Evolutionary conservation across 163 green algal genomes (phyloP), one percentile per base, ranked within the genome.

Genomic region (Picocystis sp.): DNA sequence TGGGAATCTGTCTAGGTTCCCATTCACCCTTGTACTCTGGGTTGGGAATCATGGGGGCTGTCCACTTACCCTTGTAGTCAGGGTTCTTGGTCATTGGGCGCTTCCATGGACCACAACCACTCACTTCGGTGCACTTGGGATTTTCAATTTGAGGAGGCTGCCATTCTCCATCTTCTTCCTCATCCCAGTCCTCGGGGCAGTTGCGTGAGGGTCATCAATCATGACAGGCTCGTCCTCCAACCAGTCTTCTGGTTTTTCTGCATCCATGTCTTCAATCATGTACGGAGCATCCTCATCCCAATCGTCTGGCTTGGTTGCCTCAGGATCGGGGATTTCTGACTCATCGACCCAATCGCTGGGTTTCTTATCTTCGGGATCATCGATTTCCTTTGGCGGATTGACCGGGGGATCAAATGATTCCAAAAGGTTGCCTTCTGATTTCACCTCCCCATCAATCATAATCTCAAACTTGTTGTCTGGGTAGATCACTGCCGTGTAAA

Each of bases 111-210:
- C 85, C 85, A 63, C 85, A 94, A 10, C 83, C 80, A 17, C 74
- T 60, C 1, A 57, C 80, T 3, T 61, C 62, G 22, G 74, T 67
- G 61, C 84, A 94, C 47, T 69, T 68, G 43, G 81, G 82, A 56
- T 78, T 78, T 6, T 47, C 19, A 1, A 87, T 47, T 43, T 62
- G 72, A 12, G 70, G 72, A 2, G 73, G 57, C 67, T 86, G 73
- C 87, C 87, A 96, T 35, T 79, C 73, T 38, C 87, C 87, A 49
- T 95, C 81, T 69, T 86, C 75, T 50, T 88, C 82, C 22, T 87
- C 77, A 63, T 94, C 84, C 82, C 82, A 93, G 49, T 82, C 78
- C 23, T 82, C 72, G 2, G 82, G 80, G 79, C 66, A 22, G 57
- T 38, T 12, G 78, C 80, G 47, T 83, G 73, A 53, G 81, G 74